Evolutionary conservation across 345 rosid genomes (phyloP), one percentile per base, ranked within the genome.

Genomic region (Passiflora organensis): DNA sequence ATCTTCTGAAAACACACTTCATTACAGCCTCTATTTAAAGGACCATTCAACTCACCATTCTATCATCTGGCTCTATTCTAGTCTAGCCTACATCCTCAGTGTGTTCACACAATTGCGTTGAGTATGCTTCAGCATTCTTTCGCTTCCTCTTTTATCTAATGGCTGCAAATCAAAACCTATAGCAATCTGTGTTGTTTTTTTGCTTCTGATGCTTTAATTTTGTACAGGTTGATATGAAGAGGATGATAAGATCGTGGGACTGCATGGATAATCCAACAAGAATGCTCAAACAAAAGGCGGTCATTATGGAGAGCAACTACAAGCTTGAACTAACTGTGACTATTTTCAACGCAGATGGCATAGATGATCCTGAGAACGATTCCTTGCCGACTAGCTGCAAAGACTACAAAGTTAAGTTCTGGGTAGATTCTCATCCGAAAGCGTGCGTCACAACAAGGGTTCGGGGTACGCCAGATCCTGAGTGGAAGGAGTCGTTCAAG

Each of bases 311-410:
- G 17, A 20, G 15, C 17, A 23, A 44, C 16, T 28, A 13, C 8
- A 14, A 43, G 4, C 22, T n/a, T 24, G 61, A 14, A 18, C 12
- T 57, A 24, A 5, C 2, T 13, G 8, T 57, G 13, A 17, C 18
- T 6, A 32, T 57, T 19, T 12, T 24, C 25, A 24, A 44, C 16
- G 52, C 61, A 10, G 61, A 57, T 39, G 61, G 61, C 5, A 18
- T 57, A 5, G 61, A 57, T 50, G 8, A 45, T 17, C 61, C 61
- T 11, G 17, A 16, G 24, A 19, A 1, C 14, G 11, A 56, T 28
- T 51, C 51, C 10, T 25, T 10, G 18, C 9, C 41, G 17, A 17
- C 14, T 2, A 48, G 5, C 53, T 32, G 36, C 24, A 24, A 38
- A 20, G 11, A 8, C 11, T 59, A 48, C 25, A 1, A 20, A 6